Evolutionary conservation across 306 rosid species (phyloP).

Genomic region (Lathyrus sativus): DNA sequence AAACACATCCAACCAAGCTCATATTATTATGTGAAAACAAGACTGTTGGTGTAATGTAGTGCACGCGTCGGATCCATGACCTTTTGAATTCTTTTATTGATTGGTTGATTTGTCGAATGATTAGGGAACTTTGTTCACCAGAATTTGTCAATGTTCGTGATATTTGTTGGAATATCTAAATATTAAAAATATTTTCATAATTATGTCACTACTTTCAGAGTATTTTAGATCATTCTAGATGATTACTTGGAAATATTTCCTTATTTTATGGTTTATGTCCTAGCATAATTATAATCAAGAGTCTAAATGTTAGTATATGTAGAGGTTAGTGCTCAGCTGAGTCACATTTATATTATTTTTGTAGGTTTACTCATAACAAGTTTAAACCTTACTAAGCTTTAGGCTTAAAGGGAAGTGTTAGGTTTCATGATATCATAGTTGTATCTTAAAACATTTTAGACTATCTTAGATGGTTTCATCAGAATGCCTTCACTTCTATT

Average conservation of each 20-base stretch:
- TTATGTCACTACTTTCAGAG: background rate
- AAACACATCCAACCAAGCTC: background rate
- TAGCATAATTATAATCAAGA: background rate
- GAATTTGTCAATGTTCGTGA: slow-evolving; percentile 31
- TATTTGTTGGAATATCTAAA: slow-evolving; percentile 22
- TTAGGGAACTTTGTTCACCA: slow-evolving; percentile 33
- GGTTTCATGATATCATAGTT: too few species aligned
- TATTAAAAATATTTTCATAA: slow-evolving; percentile 6
- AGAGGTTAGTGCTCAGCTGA: background rate
- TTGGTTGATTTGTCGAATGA: slow-evolving; percentile 4
- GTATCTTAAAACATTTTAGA: too few species aligned
- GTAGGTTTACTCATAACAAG: too few species aligned
- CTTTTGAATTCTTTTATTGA: background rate
- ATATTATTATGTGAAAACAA: background rate
- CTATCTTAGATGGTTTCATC: too few species aligned
- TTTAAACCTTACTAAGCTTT: too few species aligned
- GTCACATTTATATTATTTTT: too few species aligned
- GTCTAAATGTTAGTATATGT: background rate
- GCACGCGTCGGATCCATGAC: background rate
- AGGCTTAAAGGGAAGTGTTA: too few species aligned
- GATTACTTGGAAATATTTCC: slow-evolving; percentile 6
- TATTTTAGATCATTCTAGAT: background rate
- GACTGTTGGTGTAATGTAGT: background rate
- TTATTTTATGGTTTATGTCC: slow-evolving; percentile 3
- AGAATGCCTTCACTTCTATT: too few species aligned